These are phyloP conservation scores for Blepharisma stoltei DNA, from an alignment of 73 alveolate species.

Conservation along the genomic window DNA sequence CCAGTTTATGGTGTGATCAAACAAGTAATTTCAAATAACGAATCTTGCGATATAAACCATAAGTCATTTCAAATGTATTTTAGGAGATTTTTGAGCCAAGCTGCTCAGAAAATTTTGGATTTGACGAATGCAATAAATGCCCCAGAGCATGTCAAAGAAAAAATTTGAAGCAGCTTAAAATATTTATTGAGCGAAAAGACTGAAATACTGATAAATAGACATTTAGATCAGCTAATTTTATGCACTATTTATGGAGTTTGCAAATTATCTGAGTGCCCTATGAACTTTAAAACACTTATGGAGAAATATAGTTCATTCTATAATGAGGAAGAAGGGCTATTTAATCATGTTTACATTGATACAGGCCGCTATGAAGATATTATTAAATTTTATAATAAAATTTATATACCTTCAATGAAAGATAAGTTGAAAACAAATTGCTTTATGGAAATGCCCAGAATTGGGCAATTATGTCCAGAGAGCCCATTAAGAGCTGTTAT, in stretches of 20 bases:
- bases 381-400: not conserved
- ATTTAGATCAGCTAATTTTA: constrained; percentile 53
- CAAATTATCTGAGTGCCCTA: constrained; percentile 23
- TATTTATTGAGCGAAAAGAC: constrained; percentile 40
- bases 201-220: constrained; percentile 44
- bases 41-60: not conserved
- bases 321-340: not conserved
- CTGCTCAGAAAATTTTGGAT: constrained; percentile 47
- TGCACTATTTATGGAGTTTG: constrained; percentile 65
- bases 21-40: not conserved
- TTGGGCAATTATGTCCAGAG: not conserved
- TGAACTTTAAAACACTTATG: not conserved
- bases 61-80: constrained; percentile 40
- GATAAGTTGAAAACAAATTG: not conserved
- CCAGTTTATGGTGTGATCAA: not conserved
- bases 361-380: not conserved
- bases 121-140: constrained; percentile 29
- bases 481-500: constrained; percentile 13
- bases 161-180: constrained; percentile 52
- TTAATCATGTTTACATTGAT: not conserved
- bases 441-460: not conserved
- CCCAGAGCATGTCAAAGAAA: constrained; percentile 43
- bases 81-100: constrained; percentile 48
- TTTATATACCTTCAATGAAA: constrained; percentile 19
- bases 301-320: not conserved